Evolutionary conservation across 2,329 filamentous ascomycete species (phyloP).

Genomic region (Paecilomyces variotii): DNA sequence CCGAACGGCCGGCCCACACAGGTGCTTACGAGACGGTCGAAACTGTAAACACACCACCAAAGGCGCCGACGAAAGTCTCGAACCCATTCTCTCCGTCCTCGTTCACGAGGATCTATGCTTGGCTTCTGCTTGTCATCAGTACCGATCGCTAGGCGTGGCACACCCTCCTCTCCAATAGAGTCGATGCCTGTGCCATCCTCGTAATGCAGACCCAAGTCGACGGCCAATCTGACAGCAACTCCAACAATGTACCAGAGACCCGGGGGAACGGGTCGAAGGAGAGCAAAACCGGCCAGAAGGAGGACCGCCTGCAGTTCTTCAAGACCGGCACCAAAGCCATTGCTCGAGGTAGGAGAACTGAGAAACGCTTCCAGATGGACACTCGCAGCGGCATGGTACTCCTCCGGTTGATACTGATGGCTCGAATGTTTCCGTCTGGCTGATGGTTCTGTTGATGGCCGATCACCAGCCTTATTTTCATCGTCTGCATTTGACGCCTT

Average conservation of each 20-base stretch:
- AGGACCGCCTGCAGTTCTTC: conserved; percentile 93
- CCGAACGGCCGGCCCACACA: conserved; percentile 91
- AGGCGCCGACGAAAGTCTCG: conserved; percentile 77
- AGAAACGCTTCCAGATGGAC: conserved; percentile 84
- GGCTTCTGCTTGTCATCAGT: conserved; percentile 18
- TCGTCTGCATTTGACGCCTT: conserved; percentile 22
- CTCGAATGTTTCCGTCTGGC: conserved; percentile 48
- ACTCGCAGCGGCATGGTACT: conserved; percentile 93
- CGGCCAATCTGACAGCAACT: conserved; percentile 79
- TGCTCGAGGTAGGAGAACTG: conserved; percentile 52
- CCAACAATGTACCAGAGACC: conserved; percentile 97
- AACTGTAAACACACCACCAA: conserved; percentile 96
- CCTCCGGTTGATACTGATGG: conserved; percentile 72
- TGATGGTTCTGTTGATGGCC: conserved; percentile 19
- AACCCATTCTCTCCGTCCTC: conserved; percentile 69
- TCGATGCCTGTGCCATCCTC: conserved; percentile 71
- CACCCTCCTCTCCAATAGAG: conserved; percentile 33
- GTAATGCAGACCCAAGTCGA: conserved; percentile 86
- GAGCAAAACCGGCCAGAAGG: conserved; percentile 80
- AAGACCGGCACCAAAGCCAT: conserved; percentile 74
- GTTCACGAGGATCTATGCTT: conserved; percentile 46
- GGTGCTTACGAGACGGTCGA: conserved; percentile 89
- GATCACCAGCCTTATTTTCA: conserved; percentile 15
- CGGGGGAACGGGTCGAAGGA: conserved; percentile 83
- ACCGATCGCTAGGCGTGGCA: conserved; percentile 7